phyloP scores from a whole-genome alignment of 495 filamentous ascomycete genomes.

The Acidomyces sp. region DNA sequence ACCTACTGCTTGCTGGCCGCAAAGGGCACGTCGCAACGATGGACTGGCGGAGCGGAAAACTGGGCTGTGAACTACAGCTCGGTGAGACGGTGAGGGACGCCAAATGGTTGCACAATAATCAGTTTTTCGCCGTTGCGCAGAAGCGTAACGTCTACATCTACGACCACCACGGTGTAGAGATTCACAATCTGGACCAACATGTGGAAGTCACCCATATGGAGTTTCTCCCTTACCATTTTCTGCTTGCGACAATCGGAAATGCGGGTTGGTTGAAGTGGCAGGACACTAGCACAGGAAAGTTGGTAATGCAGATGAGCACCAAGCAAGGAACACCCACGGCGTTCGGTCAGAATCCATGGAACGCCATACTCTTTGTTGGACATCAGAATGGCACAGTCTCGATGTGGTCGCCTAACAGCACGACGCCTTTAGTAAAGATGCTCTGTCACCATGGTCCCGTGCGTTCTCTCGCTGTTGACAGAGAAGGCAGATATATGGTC shows the following conservation, averaged over 20 bases:
- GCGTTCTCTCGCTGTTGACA: slow-evolving; percentile 68
- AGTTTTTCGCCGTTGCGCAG: slow-evolving; percentile 92
- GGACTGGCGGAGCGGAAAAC: slow-evolving; percentile 86
- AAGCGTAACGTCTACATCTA: slow-evolving; percentile 97
- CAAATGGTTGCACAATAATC: slow-evolving; percentile 89
- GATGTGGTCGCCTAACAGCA: slow-evolving; percentile 89
- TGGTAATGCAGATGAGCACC: slow-evolving; percentile 72
- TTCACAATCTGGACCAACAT: slow-evolving; percentile 81
- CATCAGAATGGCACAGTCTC: slow-evolving; percentile 91
- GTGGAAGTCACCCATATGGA: slow-evolving; percentile 90
- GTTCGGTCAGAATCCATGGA: slow-evolving; percentile 74
- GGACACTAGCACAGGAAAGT: slow-evolving; percentile 82
- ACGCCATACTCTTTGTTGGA: slow-evolving; percentile 80
- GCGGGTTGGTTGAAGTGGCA: slow-evolving; percentile 85
- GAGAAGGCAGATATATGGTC: slow-evolving; percentile 90
- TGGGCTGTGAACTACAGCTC: slow-evolving; percentile 82
- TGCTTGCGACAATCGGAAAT: slow-evolving; percentile 74
- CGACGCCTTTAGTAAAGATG: slow-evolving; percentile 77
- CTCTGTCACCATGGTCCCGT: slow-evolving; percentile 95
- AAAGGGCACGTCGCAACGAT: slow-evolving; percentile 95
- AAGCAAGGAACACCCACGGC: slow-evolving; percentile 71
- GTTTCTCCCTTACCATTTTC: slow-evolving; percentile 91
- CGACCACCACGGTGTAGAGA: slow-evolving; percentile 72
- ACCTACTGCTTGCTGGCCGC: slow-evolving; percentile 70
- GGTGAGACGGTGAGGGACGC: slow-evolving; percentile 80